phyloP scores from a whole-genome alignment of 2,329 filamentous ascomycete genomes.

The Penicillium sp. region DNA sequence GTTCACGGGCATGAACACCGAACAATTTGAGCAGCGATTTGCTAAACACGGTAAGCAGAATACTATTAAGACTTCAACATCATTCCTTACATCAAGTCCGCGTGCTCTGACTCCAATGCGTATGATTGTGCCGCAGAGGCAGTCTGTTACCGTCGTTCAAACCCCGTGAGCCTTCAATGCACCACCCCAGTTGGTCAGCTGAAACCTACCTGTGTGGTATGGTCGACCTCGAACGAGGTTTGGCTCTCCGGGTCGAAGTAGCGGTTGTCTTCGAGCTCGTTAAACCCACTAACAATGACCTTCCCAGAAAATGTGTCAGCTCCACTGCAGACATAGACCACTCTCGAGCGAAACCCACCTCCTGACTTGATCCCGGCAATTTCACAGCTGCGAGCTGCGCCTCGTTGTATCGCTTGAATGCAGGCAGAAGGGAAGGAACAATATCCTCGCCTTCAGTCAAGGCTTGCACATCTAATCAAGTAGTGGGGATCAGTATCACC shows the following conservation, averaged over 20 bases:
- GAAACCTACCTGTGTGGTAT: conserved; percentile 65
- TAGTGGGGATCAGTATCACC: conserved; percentile 15
- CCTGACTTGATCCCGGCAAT: conserved; percentile 78
- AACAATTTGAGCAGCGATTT: conserved; percentile 82
- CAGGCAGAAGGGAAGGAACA: conserved; percentile 70
- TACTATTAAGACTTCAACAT: background rate
- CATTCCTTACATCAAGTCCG: conserved; percentile 70
- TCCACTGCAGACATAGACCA: background rate
- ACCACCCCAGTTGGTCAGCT: background rate
- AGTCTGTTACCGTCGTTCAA: conserved; percentile 53
- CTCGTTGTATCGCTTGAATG: conserved; percentile 94
- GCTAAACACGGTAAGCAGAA: conserved; percentile 44
- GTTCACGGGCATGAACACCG: conserved; percentile 73
- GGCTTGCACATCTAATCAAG: conserved; percentile 74
- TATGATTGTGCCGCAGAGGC: conserved; percentile 79
- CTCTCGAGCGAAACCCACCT: conserved; percentile 51
- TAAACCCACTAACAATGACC: conserved; percentile 82
- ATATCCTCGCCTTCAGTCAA: conserved; percentile 70
- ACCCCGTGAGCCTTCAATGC: conserved; percentile 6
- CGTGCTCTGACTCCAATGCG: conserved; percentile 70
- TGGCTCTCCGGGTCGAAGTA: conserved; percentile 91
- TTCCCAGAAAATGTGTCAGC: conserved; percentile 26
- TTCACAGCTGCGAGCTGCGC: conserved; percentile 87
- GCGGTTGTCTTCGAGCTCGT: conserved; percentile 71
- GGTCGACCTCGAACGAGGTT: conserved; percentile 85